These are phyloP conservation scores for Pholiota conissans DNA, from an alignment of 768 basidiomycete genomes.

Conservation along the genomic window DNA sequence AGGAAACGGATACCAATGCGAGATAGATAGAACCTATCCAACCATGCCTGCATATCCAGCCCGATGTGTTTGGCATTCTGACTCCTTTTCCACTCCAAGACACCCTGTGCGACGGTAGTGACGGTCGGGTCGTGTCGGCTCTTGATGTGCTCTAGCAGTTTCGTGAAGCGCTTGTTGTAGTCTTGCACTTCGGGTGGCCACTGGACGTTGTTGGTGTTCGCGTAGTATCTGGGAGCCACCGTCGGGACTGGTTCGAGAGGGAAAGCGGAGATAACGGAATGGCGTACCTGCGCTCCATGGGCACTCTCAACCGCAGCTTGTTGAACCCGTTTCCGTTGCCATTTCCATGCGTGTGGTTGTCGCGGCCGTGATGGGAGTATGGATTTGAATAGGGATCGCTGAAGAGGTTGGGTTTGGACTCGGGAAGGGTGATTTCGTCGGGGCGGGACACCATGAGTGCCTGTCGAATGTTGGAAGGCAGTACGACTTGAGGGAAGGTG, in stretches of 20 bases:
- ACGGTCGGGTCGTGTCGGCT: slow-evolving; percentile 96
- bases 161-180: slow-evolving; percentile 91
- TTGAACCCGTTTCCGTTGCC: slow-evolving; percentile 48
- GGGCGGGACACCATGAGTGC: slow-evolving; percentile 54
- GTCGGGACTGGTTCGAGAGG: slow-evolving; percentile 6
- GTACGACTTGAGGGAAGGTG: slow-evolving; percentile 74
- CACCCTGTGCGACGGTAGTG: slow-evolving; percentile 94
- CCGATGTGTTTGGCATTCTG: slow-evolving; percentile 73
- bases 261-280: slow-evolving; percentile 1
- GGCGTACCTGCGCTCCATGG: slow-evolving; percentile 78
- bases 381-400: slow-evolving; percentile 43
- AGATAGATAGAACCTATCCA: slow-evolving; percentile 96
- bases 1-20: slow-evolving; percentile 95
- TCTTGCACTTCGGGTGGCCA: slow-evolving; percentile 95
- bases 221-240: slow-evolving; percentile 71
- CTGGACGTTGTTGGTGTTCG: slow-evolving; percentile 61
- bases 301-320: slow-evolving; percentile 71
- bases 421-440: slow-evolving; percentile 57
- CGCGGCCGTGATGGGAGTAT: slow-evolving; percentile 5
- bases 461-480: slow-evolving; percentile 67
- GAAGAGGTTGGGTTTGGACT: slow-evolving; percentile 80
- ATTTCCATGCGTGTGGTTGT: slow-evolving; percentile 25
- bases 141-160: slow-evolving; percentile 85
- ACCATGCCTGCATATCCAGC: slow-evolving; percentile 89
- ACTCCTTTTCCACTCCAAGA: slow-evolving; percentile 91